Base-by-base conservation (phyloP, 2,329 filamentous ascomycete genomes). In the Daldinia sp. region DNA sequence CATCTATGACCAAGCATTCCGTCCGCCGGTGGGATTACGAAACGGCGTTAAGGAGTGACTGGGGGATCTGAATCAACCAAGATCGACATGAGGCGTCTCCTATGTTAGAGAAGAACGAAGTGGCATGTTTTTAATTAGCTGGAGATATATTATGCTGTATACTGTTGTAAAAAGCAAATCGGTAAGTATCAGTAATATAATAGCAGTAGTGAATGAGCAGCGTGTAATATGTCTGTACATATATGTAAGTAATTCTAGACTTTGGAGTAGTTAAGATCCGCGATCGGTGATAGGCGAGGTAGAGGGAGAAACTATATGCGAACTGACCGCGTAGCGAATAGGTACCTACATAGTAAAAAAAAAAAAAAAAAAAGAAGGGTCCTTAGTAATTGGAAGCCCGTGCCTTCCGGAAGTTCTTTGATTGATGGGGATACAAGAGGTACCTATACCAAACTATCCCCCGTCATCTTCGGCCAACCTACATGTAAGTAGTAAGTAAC, bases 311-410 rank as follows among this genome's bases (percentile, higher is more conserved):
- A 33, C 33, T 35, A 33, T 23, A 60, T 57, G 37, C 30, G 42
- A 59, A 53, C 37, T 44, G 18, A 56, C n/a, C n/a, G 51, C 41
- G 41, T 50, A 69, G 39, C 54, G 35, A 42, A 58, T 37, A 55
- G 65, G 42, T 23, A 23, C 20, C 20, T 1, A 23, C 20, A 23
- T 23, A 23, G 20, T 23, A 2, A 23, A 23, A 23, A 23, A 23
- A 2, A 23, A 23, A 2, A 23, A 23, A 23, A 23, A 23, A 23
- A 51, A 42, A 42, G 62, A 64, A 71, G 68, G 33, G 68, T 50
- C 69, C 70, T 75, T 70, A 76, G 72, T 75, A 75, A 76, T 75
- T 35, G 33, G 33, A 75, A 76, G 74, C 74, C 73, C 71, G 70
- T 69, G 71, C 58, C 60, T 72, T 72, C 73, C 72, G 72, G 72